Base-by-base conservation (phyloP, 2,329 filamentous ascomycete species). In the Claviceps sorghi region DNA sequence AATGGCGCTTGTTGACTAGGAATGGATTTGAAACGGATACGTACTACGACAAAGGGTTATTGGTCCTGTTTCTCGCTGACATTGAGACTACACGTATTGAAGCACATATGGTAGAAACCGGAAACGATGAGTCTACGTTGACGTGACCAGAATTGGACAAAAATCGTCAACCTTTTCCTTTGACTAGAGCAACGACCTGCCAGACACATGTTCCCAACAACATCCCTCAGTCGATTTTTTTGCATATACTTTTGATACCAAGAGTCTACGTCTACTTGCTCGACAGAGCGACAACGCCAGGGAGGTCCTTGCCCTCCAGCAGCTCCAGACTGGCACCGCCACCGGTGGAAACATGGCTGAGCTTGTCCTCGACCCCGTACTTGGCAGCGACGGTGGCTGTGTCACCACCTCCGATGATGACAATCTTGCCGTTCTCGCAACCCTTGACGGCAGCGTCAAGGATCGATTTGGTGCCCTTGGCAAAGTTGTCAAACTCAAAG, bases 361-460 rank as follows among this genome's bases (percentile, higher is more conserved):
- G 80, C 82, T 97, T 94, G 72, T 88, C 83, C 79, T 98, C 93
- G 57, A 88, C 91, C 52, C 84, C 84, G 70, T 95, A 98, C 79
- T 98, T 96, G 69, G 90, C 91, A 52, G 93, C 93, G 48, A 97
- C 93, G 55, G 93, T 98, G 49, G 93, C 93, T 50, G 93, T 98
- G 72, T 98, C 93, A 72, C 93, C 93, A 70, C 93, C 93, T 57
- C 93, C 93, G 59, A 98, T 96, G 73, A 98, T 97, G 69, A 97
- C 93, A 64, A 93, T 95, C 78, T 93, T 90, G 56, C 75, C 79
- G 48, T 68, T 66, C 71, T 87, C 76, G 55, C 85, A 86, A 55
- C 86, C 93, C 26, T 78, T 77, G 51, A 97, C 89, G 51, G 84
- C 90, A 53, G 88, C 88, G 65, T 96, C 87, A 61, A 98, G 82